phyloP scores from a whole-genome alignment of 2,329 filamentous ascomycete species.

The Cyphellophora europaea region DNA sequence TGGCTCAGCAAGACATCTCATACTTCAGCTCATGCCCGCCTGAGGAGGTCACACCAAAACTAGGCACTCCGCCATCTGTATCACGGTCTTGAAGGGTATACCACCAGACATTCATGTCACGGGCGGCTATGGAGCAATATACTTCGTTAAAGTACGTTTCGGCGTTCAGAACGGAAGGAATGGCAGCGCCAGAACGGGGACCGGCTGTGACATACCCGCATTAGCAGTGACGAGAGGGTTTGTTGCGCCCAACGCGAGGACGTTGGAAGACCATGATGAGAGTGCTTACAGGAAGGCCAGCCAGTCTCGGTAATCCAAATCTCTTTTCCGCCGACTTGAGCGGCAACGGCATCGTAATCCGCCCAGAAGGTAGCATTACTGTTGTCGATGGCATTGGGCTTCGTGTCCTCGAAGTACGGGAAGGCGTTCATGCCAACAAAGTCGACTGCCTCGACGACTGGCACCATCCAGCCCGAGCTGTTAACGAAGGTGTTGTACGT shows the following conservation, averaged over 20 bases:
- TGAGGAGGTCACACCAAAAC: constrained; percentile 29
- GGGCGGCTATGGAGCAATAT: constrained; percentile 44
- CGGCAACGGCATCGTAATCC: constrained; percentile 52
- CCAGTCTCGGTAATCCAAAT: constrained; percentile 58
- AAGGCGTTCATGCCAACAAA: constrained; percentile 80
- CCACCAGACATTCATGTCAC: constrained; percentile 32
- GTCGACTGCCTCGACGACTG: constrained; percentile 61
- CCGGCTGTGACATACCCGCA: no score
- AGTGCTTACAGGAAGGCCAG: constrained; percentile 52
- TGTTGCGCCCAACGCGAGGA: no score
- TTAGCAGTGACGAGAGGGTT: no score
- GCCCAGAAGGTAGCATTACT: constrained; percentile 59
- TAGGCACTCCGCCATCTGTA: constrained; percentile 22
- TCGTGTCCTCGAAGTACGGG: constrained; percentile 67
- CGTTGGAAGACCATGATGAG: no score
- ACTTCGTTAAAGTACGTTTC: constrained; percentile 55
- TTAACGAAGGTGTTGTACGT: constrained; percentile 80
- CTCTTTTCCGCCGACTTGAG: constrained; percentile 48
- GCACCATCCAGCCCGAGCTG: constrained; percentile 49
- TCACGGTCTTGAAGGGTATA: constrained; percentile 30
- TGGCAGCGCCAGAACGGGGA: constrained; percentile 43
- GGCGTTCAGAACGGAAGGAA: constrained; percentile 48
- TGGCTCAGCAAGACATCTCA: constrained; percentile 25
- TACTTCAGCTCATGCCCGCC: constrained; percentile 27
- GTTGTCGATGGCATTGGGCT: constrained; percentile 43